A percentile compares a stretch with the other conserved stretches of the same genome.
Conservation (phyloP, 768 basidiomycete species). For the Cyclocybe aegerita region DNA sequence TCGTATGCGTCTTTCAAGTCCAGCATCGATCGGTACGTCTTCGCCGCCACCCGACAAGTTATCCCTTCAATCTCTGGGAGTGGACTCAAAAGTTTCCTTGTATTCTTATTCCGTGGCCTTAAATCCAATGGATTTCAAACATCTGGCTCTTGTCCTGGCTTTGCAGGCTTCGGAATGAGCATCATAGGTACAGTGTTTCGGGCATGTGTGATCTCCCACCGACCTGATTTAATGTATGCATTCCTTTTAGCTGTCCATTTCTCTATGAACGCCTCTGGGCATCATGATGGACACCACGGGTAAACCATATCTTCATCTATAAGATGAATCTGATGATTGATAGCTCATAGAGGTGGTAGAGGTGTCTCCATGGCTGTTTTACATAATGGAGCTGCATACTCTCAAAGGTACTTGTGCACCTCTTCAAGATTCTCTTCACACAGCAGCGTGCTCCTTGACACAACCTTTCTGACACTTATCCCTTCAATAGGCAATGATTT, state of each 20-base stretch:
- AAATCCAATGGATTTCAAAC: slow-evolving; percentile 31
- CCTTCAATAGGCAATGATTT: slow-evolving; percentile 14
- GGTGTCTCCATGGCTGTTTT: slow-evolving; percentile 13
- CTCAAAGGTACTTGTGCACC: no score
- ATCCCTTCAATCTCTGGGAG: slow-evolving; percentile 35
- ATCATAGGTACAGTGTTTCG: slow-evolving; percentile 33
- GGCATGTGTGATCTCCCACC: slow-evolving; percentile 26
- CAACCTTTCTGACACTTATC: no score
- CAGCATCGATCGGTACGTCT: no score
- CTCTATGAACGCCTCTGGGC: slow-evolving; percentile 29
- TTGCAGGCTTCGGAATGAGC: slow-evolving; percentile 27
- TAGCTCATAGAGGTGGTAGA: slow-evolving; percentile 31
- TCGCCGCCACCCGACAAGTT: no score
- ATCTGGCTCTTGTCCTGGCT: slow-evolving; percentile 6
- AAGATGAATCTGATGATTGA: slow-evolving; percentile 40
- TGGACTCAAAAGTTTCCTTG: slow-evolving; percentile 30
- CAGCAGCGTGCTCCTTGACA: no score
- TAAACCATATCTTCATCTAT: slow-evolving; percentile 30
- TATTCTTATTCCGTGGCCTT: slow-evolving; percentile 35
- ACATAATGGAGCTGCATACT: no score
- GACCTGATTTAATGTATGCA: slow-evolving; percentile 20
- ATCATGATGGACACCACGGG: slow-evolving; percentile 29
- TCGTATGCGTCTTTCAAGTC: no score
- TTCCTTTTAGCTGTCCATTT: slow-evolving; percentile 27
- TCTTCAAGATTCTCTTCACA: no score